Evolutionary conservation across 306 rosid species (phyloP).

Genomic region (Cajanus cajan): DNA sequence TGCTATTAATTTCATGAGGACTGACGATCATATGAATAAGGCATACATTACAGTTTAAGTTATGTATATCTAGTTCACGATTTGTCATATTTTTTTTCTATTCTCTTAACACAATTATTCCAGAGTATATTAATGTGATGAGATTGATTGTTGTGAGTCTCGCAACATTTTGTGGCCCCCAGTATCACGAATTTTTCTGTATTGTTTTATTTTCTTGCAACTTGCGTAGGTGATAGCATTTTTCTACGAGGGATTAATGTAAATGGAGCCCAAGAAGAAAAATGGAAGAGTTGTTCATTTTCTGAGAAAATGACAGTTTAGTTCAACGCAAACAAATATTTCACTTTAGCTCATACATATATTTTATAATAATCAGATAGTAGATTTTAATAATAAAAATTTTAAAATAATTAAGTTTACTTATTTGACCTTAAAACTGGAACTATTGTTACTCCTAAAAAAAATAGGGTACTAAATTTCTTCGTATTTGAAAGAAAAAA

Average conservation of each 20-base stretch:
- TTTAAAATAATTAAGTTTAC: too few relatives aligned
- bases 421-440: too few relatives aligned
- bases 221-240: background rate
- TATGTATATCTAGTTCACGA: background rate
- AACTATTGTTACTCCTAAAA: too few relatives aligned
- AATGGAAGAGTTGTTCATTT: background rate
- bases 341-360: too few relatives aligned
- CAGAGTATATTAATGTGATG: background rate
- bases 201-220: background rate
- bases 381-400: too few relatives aligned
- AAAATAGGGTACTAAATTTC: too few relatives aligned
- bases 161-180: background rate
- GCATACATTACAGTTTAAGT: background rate
- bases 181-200: background rate
- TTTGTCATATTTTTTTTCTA: background rate
- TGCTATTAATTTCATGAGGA: slow-evolving; percentile 11
- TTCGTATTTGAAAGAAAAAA: too few relatives aligned
- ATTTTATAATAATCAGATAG: too few relatives aligned
- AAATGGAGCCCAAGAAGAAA: background rate
- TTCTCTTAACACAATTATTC: background rate
- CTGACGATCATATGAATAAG: background rate
- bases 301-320: background rate
- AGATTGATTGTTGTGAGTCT: too few relatives aligned
- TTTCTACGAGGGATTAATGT: background rate
- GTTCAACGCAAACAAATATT: too few relatives aligned